Percentiles rank a stretch among this genome's conserved stretches.
These are phyloP conservation scores for Pluteus cervinus DNA, from an alignment of 768 basidiomycete species.

Conservation along the genomic window DNA sequence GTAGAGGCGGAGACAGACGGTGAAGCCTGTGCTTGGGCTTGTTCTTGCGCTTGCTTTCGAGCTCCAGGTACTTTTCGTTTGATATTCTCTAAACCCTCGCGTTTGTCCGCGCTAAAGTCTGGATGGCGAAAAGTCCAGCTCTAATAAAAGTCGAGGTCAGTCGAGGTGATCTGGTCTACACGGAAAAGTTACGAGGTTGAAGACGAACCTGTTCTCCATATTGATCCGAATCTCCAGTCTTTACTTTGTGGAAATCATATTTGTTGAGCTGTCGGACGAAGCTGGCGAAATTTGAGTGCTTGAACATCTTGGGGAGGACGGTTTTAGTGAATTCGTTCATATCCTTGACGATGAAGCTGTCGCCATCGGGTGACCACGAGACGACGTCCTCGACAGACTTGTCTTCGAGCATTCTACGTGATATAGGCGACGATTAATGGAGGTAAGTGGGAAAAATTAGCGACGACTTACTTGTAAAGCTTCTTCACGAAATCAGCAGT, in stretches of 20 bases:
- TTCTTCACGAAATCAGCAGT: conserved; percentile 94
- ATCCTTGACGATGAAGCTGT: conserved; percentile 93
- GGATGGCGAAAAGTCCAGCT: conserved; percentile 56
- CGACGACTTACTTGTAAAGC: conserved; percentile 73
- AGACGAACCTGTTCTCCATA: conserved; percentile 54
- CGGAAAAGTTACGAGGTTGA: no score
- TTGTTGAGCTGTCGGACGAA: conserved; percentile 95
- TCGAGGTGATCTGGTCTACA: no score
- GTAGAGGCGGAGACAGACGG: no score
- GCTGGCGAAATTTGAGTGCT: conserved; percentile 89
- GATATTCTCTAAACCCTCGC: conserved; percentile 51
- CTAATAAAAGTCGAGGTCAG: conserved; percentile 18
- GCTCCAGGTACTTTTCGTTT: conserved; percentile 54
- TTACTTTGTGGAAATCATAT: conserved; percentile 96
- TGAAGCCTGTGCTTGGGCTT: no score
- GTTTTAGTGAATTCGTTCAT: conserved; percentile 95
- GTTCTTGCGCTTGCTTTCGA: no score
- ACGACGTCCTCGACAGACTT: conserved; percentile 66
- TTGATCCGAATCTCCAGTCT: conserved; percentile 77
- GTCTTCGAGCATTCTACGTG: conserved; percentile 81
- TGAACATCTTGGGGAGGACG: conserved; percentile 89
- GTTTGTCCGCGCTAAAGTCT: conserved; percentile 49
- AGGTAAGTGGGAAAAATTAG: background rate
- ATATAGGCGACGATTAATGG: conserved; percentile 1
- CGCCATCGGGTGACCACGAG: conserved; percentile 77